Percentiles rank a stretch among this genome's conserved stretches.
Conservation (phyloP, 148 eudicot species). For the Vaccinium macrocarpon region DNA sequence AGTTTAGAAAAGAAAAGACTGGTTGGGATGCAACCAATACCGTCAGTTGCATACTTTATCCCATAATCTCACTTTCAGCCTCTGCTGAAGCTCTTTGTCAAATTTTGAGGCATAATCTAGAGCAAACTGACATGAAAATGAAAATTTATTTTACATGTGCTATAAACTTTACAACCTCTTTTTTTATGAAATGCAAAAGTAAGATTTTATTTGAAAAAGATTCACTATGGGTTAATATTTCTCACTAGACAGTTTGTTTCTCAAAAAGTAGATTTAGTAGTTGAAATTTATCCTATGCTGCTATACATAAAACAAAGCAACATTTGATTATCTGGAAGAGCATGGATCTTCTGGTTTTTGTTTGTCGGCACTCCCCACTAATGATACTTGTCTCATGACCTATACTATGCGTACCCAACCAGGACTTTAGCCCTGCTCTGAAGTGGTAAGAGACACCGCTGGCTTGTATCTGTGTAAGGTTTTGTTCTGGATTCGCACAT, state of each 20-base stretch:
- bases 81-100: neutral
- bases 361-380: neutral
- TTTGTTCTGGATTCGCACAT: neutral
- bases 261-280: neutral
- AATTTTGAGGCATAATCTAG: neutral
- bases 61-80: neutral
- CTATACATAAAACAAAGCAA: neutral
- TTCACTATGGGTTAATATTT: neutral
- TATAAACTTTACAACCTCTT: neutral
- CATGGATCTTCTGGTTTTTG: no score
- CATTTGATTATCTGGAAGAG: neutral
- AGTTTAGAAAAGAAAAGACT: neutral
- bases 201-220: neutral
- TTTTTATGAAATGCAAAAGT: neutral
- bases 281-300: neutral
- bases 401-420: neutral
- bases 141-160: neutral
- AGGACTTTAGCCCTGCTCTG: neutral
- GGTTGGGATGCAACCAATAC: neutral
- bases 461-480: neutral
- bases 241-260: neutral
- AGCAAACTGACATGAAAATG: neutral
- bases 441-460: neutral
- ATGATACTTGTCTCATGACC: neutral
- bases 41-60: neutral